These are phyloP conservation scores for Exophiala oligosperma DNA, from an alignment of 2,329 filamentous ascomycete species.

Conservation along the genomic window DNA sequence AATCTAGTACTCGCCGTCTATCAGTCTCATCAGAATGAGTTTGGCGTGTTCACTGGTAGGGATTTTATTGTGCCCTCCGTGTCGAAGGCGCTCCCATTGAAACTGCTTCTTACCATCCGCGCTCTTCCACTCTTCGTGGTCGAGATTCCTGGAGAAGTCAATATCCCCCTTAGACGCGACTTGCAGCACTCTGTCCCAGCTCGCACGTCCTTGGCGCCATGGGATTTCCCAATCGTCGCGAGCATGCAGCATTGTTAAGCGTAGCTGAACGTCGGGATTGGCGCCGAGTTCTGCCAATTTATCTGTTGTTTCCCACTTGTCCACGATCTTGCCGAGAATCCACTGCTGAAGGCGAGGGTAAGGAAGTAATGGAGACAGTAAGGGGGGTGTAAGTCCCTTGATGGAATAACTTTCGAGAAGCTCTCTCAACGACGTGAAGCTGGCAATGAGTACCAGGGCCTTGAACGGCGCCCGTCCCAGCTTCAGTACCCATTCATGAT, in stretches of 20 bases:
- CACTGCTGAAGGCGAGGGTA: constrained; percentile 65
- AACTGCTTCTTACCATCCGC: constrained; percentile 39
- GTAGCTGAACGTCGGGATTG: constrained; percentile 55
- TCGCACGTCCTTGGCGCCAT: constrained; percentile 52
- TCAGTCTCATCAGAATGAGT: constrained; percentile 18
- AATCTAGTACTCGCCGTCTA: constrained; percentile 4
- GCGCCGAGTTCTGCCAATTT: constrained; percentile 62
- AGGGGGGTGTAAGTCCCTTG: constrained; percentile 69
- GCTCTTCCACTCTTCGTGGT: constrained; percentile 23
- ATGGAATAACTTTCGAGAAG: constrained; percentile 77
- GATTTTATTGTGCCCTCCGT: constrained; percentile 39
- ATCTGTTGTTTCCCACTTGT: constrained; percentile 74
- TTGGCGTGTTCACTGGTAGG: constrained; percentile 27
- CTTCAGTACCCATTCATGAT: constrained; percentile 51
- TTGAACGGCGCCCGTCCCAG: constrained; percentile 64
- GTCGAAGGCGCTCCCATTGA: constrained; percentile 44
- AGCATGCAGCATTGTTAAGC: constrained; percentile 75
- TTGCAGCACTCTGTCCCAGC: constrained; percentile 39
- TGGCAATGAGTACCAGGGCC: constrained; percentile 74
- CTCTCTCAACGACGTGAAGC: constrained; percentile 72
- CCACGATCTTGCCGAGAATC: constrained; percentile 66
- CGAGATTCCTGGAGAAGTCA: constrained; percentile 15
- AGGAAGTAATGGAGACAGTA: constrained; percentile 71
- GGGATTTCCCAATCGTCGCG: constrained; percentile 81
- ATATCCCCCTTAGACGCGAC: constrained; percentile 25